These are phyloP conservation scores for Turritis glabra DNA, from an alignment of 345 rosid genomes.

Conservation along the genomic window DNA sequence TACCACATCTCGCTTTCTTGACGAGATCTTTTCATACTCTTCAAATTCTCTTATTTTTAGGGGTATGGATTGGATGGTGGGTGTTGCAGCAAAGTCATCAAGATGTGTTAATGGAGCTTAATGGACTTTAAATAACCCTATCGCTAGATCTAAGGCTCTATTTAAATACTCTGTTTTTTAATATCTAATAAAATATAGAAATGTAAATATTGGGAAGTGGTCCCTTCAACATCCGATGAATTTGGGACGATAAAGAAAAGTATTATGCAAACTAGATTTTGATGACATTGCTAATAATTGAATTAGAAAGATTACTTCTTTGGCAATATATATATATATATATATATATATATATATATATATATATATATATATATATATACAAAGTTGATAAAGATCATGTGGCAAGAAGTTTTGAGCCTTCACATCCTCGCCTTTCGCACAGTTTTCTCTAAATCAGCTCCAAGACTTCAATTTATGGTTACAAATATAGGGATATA, in stretches of 20 bases:
- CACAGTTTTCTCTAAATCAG: not conserved
- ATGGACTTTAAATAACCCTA: not conserved
- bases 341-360: not conserved
- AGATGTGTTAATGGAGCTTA: not conserved
- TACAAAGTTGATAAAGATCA: not conserved
- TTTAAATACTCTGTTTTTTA: too few relatives aligned
- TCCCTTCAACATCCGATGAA: not conserved
- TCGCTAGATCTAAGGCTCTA: not conserved
- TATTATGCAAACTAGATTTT: not conserved
- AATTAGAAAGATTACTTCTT: not conserved
- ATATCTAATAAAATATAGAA: too few relatives aligned
- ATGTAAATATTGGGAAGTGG: not conserved
- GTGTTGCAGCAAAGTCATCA: slow-evolving; percentile 2
- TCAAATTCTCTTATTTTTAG: not conserved
- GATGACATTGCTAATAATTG: not conserved
- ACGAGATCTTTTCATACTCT: slow-evolving; percentile 9
- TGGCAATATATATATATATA: not conserved
- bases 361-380: not conserved
- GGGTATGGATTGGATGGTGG: not conserved
- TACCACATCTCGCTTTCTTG: not conserved
- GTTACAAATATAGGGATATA: not conserved
- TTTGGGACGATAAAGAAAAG: not conserved
- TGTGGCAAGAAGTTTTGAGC: not conserved
- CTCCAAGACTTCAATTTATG: not conserved
- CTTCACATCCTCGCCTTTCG: not conserved